Conservation (phyloP, 148 eudicot species). For the Silene latifolia region DNA sequence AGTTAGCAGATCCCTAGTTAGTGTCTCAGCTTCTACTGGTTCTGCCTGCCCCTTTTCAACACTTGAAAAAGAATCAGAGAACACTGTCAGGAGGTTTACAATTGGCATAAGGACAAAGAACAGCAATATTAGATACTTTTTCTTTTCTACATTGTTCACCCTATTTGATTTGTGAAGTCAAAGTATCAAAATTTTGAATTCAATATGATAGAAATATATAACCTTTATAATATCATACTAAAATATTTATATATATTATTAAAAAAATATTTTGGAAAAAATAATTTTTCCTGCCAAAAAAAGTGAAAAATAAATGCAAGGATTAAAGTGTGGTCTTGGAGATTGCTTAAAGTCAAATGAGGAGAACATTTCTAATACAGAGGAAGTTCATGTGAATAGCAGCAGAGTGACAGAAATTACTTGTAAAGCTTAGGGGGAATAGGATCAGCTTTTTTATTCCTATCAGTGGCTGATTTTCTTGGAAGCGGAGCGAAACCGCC, state of each 20-base stretch:
- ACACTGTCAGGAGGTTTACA: conserved; percentile 1
- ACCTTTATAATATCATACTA: not conserved
- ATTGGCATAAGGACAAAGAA: not conserved
- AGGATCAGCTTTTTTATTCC: conserved; percentile 37
- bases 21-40: conserved; percentile 50
- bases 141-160: not conserved
- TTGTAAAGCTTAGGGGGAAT: conserved; percentile 58
- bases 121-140: not conserved
- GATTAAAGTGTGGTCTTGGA: not conserved
- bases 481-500: conserved; percentile 99
- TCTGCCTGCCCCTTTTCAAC: conserved; percentile 66
- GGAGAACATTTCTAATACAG: no score
- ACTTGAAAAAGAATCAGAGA: conserved; percentile 38
- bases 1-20: conserved; percentile 63
- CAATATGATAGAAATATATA: no score
- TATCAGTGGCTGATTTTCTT: conserved; percentile 62
- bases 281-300: no score
- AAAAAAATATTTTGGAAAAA: not conserved
- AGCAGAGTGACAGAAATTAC: conserved; percentile 33
- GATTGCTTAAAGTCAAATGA: no score
- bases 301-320: no score
- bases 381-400: not conserved
- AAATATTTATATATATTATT: no score
- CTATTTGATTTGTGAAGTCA: not conserved
- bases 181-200: not conserved